Evolutionary conservation across 805 yeast species (phyloP).

Genomic region (Blastobotrys parvus): DNA sequence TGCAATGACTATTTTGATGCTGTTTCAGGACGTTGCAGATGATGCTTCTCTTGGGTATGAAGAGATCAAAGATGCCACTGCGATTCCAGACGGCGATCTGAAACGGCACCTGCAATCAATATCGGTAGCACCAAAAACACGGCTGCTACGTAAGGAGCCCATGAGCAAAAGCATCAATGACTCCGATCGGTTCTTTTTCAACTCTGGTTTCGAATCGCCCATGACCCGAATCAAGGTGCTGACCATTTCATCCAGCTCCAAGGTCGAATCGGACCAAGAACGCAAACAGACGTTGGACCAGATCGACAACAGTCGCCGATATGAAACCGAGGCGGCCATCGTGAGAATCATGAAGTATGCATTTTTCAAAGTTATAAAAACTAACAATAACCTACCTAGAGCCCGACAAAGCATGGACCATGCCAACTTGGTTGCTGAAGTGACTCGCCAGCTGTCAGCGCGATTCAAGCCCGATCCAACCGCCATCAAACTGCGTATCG

Average conservation of each 20-base stretch:
- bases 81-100: slow-evolving; percentile 66
- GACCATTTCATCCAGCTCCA: slow-evolving; percentile 44
- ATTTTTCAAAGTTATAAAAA: background rate
- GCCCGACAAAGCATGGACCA: slow-evolving; percentile 52
- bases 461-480: slow-evolving; percentile 65
- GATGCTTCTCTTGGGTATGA: slow-evolving; percentile 42
- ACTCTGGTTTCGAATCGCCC: slow-evolving; percentile 60
- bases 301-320: slow-evolving; percentile 54
- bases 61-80: slow-evolving; percentile 57
- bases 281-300: slow-evolving; percentile 41
- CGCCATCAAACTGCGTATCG: slow-evolving; percentile 63
- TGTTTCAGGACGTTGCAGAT: slow-evolving; percentile 52
- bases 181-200: slow-evolving; percentile 57
- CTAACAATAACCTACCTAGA: background rate
- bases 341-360: slow-evolving; percentile 70
- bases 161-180: slow-evolving; percentile 61
- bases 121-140: slow-evolving; percentile 72
- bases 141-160: slow-evolving; percentile 68
- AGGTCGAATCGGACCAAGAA: slow-evolving; percentile 47
- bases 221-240: slow-evolving; percentile 64
- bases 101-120: slow-evolving; percentile 73
- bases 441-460: slow-evolving; percentile 46
- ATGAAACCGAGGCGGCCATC: slow-evolving; percentile 74
- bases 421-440: slow-evolving; percentile 59
- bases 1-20: slow-evolving; percentile 67